Base-by-base conservation (phyloP, 1,139 yeast species). In the Yamadazyma dendronema region DNA sequence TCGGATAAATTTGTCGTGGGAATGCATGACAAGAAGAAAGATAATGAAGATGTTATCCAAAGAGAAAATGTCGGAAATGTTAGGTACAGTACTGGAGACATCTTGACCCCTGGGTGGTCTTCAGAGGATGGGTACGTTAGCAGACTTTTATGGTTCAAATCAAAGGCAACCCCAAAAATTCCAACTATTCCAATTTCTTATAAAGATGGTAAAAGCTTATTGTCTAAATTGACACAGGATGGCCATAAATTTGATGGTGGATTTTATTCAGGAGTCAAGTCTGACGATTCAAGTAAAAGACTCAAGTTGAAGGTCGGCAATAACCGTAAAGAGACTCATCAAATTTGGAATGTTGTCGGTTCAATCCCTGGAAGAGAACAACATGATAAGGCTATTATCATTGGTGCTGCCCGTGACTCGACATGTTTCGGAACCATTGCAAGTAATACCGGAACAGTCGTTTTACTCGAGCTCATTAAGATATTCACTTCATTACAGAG, bases 321-420 rank as follows among this genome's bases (percentile, higher is more conserved):
- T 5, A 67, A 67, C 0, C 71, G 72, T 35, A 70, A 81, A 43
- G 72, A 76, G n/a, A 65, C 75, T 3, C 95, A 89, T 46, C 77
- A 77, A 17, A 66, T 85, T 3, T 83, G 94, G 87, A 85, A 89
- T 52, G 79, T 90, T 1, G 58, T 87, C 23, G 96, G 94, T 1
- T 76, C 83, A 35, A 77, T 92, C 16, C 74, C 74, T 25, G 97
- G 97, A 2, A 64, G 81, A 33, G 97, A 92, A 54, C 96, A 88
- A 58, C 65, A 71, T 14, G 87, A 79, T 23, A 76, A 81, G 47
- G 88, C 88, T 0, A 63, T 92, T 6, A 70, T 90, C 6, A 76
- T 92, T 41, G 97, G 96, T 2, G 89, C 97, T 0, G 77, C 85
- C 4, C 71, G 97, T 46, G 97, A 90, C 53, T 69, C 96, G 0